These are phyloP conservation scores for Alternaria sp. DNA, from an alignment of 2,329 filamentous ascomycete genomes.

Conservation along the genomic window DNA sequence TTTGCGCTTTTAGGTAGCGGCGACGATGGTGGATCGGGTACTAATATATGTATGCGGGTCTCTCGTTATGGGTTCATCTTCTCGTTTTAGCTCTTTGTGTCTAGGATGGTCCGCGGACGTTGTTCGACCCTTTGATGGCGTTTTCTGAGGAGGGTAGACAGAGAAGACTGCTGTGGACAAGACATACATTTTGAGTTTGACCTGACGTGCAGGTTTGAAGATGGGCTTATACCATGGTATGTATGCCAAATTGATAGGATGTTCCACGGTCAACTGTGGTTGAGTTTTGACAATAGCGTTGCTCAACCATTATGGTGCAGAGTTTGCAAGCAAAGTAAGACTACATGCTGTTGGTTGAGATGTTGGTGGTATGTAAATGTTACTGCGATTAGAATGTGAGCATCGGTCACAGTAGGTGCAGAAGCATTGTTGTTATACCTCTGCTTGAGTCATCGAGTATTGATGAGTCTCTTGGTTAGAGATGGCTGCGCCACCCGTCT, in stretches of 20 bases:
- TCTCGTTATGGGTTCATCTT: neutral
- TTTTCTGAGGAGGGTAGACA: neutral
- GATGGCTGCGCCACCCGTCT: slow-evolving; percentile 4
- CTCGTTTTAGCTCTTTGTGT: neutral
- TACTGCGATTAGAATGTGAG: neutral
- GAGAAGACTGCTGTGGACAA: neutral
- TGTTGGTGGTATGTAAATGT: neutral
- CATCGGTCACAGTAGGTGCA: neutral
- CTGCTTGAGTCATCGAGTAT: slow-evolving; percentile 7
- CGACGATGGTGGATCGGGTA: slow-evolving; percentile 14
- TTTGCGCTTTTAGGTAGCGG: slow-evolving; percentile 22
- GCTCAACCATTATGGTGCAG: neutral
- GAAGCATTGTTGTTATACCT: neutral
- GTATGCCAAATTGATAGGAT: neutral
- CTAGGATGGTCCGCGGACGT: neutral
- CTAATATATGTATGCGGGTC: slow-evolving; percentile 3
- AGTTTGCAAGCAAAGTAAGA: neutral
- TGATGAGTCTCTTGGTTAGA: neutral
- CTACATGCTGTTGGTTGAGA: neutral
- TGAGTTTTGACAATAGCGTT: neutral
- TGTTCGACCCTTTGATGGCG: neutral
- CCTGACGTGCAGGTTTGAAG: neutral
- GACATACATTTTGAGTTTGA: neutral
- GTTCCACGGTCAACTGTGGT: neutral
- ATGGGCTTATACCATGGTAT: neutral